Conservation (phyloP, 2,329 filamentous ascomycete species). For the Fusarium setosum region DNA sequence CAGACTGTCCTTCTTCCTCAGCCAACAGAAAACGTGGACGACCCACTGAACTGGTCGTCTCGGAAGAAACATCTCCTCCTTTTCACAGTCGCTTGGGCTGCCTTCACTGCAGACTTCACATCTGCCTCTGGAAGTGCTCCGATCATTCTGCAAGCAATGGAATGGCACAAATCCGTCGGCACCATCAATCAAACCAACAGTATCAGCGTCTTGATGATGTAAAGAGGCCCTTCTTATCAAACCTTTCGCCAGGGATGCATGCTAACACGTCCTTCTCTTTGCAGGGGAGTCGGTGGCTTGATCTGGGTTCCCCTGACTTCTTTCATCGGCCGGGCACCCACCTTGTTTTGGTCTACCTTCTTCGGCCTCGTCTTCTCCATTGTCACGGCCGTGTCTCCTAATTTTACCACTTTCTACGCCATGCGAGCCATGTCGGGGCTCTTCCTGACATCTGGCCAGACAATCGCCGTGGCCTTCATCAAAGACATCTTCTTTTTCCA, state of each 20-base stretch:
- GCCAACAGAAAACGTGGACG: slow-evolving; percentile 16
- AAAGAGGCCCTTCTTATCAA: not conserved
- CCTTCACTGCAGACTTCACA: slow-evolving; percentile 21
- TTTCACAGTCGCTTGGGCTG: slow-evolving; percentile 20
- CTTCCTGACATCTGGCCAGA: slow-evolving; percentile 58
- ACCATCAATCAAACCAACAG: slow-evolving; percentile 31
- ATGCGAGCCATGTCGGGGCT: slow-evolving; percentile 48
- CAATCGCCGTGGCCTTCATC: slow-evolving; percentile 62
- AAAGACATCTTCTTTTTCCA: slow-evolving; percentile 72
- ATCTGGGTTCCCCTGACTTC: slow-evolving; percentile 36
- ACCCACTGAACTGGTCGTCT: slow-evolving; percentile 33
- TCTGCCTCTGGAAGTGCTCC: slow-evolving; percentile 21
- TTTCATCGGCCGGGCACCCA: slow-evolving; percentile 31
- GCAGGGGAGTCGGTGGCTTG: slow-evolving; percentile 24
- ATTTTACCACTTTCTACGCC: slow-evolving; percentile 21
- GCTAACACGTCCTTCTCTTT: not conserved
- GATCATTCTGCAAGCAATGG: slow-evolving; percentile 17
- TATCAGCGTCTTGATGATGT: slow-evolving; percentile 34
- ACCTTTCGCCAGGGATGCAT: not conserved
- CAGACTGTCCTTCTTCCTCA: slow-evolving; percentile 30
- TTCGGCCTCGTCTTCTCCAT: slow-evolving; percentile 30
- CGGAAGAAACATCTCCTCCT: slow-evolving; percentile 26
- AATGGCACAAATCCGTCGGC: slow-evolving; percentile 14
- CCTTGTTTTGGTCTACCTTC: slow-evolving; percentile 32
- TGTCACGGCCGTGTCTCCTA: slow-evolving; percentile 7